Percentiles rank a stretch among this genome's conserved stretches.
Evolutionary conservation across 768 basidiomycete species (phyloP).

Genomic region (Austroboletus eburneus): DNA sequence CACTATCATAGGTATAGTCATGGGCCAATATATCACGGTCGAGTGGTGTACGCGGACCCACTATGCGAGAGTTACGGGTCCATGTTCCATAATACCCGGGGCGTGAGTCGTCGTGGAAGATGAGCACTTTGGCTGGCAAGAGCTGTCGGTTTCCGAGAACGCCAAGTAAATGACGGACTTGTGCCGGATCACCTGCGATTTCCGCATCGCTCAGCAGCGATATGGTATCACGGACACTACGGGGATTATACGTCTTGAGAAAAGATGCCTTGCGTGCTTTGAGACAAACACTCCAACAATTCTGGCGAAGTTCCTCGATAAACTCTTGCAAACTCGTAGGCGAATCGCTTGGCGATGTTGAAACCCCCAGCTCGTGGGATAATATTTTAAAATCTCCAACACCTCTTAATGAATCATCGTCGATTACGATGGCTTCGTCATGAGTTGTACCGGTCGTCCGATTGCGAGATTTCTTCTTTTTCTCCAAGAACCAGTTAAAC

Average conservation of each 20-base stretch:
- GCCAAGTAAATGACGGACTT: conserved; percentile 60
- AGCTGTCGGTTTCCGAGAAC: conserved; percentile 56
- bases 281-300: conserved; percentile 17
- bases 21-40: conserved; percentile 68
- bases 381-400: conserved; percentile 5
- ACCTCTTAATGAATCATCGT: conserved; percentile 33
- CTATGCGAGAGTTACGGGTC: conserved; percentile 72
- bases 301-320: conserved; percentile 31
- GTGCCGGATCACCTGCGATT: conserved; percentile 62
- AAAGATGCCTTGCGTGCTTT: conserved; percentile 15
- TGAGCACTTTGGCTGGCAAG: conserved; percentile 76
- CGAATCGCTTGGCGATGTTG: background rate
- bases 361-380: background rate
- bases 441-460: conserved; percentile 22
- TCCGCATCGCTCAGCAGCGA: conserved; percentile 72
- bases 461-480: conserved; percentile 24
- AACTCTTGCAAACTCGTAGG: conserved; percentile 12
- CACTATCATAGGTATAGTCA: conserved; percentile 93
- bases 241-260: conserved; percentile 28
- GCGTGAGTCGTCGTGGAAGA: conserved; percentile 79
- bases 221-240: conserved; percentile 51
- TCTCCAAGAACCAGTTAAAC: conserved; percentile 58
- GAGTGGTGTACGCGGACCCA: conserved; percentile 84
- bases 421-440: conserved; percentile 57
- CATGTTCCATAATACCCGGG: conserved; percentile 96